Evolutionary conservation across 2,329 filamentous ascomycete genomes (phyloP), one percentile per base, ranked within the genome.

Genomic region (Aspergillus fructus): DNA sequence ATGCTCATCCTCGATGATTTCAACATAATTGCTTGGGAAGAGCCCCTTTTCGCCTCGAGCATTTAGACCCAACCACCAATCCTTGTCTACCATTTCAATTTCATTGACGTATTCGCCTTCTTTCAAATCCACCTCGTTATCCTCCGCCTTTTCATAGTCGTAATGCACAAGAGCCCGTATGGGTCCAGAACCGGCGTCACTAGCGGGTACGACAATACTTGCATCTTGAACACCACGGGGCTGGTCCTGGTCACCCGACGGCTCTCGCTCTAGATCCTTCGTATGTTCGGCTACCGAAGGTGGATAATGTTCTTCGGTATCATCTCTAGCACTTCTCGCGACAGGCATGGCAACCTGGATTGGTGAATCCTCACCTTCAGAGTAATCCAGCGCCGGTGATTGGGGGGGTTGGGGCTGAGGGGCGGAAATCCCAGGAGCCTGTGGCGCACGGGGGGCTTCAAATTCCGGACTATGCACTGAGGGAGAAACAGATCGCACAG

Each of bases 51-150:
- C 91, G 66, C 94, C 94, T 60, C 81, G 82, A 21, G 83, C 79
- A 78, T 97, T 99, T 64, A 89, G 90, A 43, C 96, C 94, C 84
- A 96, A 89, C 94, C 94, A 99, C 94, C 94, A 99, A 72, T 99
- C 93, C 51, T 96, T 89, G 66, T 97, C 94, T 2, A 99, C 91
- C 90, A 96, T 96, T 62, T 97, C 91, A 68, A 99, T 96, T 71
- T 96, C 89, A 23, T 85, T 92, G 39, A 99, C 89, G 62, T 88
- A 85, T 68, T 97, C 90, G 61, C 93, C 93, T 76, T 99, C 94
- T 24, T 85, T 82, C 17, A 99, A 83, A 64, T 96, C 92, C 56
- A 99, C 85, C 77, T 99, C 94, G 69, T 99, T 99, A 64, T 96
- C 93, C 74, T 99, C 94, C 1, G 92, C 92, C 78, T 96, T 97